phyloP scores from a whole-genome alignment of 768 basidiomycete species.

The Suillus plorans region DNA sequence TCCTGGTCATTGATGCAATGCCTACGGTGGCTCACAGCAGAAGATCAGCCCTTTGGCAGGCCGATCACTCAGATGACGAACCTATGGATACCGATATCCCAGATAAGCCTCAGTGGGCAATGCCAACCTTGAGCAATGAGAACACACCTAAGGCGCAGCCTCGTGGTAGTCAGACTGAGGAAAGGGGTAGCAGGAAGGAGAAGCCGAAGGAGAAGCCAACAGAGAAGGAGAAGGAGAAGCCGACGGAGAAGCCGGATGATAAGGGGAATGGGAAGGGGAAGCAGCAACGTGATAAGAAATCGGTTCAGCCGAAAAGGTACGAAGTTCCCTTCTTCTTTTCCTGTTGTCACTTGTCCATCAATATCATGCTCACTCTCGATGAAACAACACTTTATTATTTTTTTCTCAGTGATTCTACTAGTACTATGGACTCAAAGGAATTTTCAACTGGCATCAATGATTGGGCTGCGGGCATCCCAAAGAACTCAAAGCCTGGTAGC shows the following conservation, averaged over 20 bases:
- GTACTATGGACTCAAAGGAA: neutral
- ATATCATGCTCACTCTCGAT: neutral
- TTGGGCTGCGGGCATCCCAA: neutral
- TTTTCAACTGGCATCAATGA: neutral
- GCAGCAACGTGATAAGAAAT: neutral
- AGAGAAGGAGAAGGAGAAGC: neutral
- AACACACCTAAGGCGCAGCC: neutral
- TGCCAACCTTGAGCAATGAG: neutral
- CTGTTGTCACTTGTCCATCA: neutral
- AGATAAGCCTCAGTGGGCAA: neutral
- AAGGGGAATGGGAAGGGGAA: neutral
- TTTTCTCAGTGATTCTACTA: neutral
- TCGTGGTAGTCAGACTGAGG: neutral
- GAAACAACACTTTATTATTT: neutral
- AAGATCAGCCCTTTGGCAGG: neutral
- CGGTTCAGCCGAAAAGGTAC: neutral
- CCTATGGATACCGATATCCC: neutral
- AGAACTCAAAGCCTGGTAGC: neutral
- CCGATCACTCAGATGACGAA: neutral
- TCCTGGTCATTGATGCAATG: neutral
- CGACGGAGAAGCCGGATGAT: neutral
- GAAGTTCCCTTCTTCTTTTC: neutral
- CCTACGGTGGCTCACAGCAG: neutral
- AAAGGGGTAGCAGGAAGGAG: neutral
- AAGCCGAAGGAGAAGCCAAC: neutral